Base-by-base conservation (phyloP, 768 basidiomycete species). In the Collybiopsis luxurians region DNA sequence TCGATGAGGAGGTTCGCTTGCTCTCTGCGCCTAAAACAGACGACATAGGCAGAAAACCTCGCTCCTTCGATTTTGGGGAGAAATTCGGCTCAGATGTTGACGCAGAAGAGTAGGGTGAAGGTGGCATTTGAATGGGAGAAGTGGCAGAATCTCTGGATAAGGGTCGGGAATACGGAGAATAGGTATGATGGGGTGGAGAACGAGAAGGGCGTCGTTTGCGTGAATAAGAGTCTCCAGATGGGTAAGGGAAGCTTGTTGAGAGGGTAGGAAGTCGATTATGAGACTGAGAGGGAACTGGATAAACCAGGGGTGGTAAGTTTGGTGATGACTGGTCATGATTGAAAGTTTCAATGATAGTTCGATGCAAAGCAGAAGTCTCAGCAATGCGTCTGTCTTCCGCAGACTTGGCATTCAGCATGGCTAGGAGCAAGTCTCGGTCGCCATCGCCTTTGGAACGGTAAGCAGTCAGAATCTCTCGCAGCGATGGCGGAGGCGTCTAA, bases 331-430 rank as follows among this genome's bases (percentile, higher is more conserved):
- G 77, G 61, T 75, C 56, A 12, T 56, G 31, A 40, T 63, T 72
- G 50, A 73, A 85, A 55, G 85, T 67, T 59, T 92, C 89, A 19
- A 93, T 73, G 64, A 92, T 76, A 9, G 86, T 83, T 47, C 82
- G 81, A 61, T 90, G 90, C 3, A 93, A 73, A 2, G 85, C 80
- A 7, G 85, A 83, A 39, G 87, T 65, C 40, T 90, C 83, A 15
- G 90, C 86, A 46, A 90, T 73, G 50, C 90, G 85, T 89, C 92
- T 90, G 67, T 97, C 95, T 69, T 97, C 95, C 12, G 95, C 88
- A 45, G 86, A 82, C 76, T 97, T 97, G 66, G 94, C 93, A 59
- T 89, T 92, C 49, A 97, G 78, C 81, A 97, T 90, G 62, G 92
- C 84, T 34, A 96, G 79, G 21, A 97, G 78, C 84, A 95, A 28